Percentiles rank a stretch among this genome's conserved stretches.
phyloP scores from a whole-genome alignment of 257 asterid genomes.

The Agastache rugosa region DNA sequence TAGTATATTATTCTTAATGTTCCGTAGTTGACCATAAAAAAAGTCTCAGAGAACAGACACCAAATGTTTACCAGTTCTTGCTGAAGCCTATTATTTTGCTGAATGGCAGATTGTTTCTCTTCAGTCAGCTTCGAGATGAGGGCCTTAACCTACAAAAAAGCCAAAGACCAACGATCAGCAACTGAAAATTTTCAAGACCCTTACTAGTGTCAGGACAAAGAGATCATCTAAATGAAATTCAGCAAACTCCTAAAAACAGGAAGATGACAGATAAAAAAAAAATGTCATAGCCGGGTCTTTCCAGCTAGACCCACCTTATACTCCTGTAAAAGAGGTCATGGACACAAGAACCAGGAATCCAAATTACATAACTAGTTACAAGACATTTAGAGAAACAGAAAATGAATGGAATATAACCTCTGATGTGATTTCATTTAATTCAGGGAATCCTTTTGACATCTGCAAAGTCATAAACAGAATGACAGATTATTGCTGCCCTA shows the following conservation, averaged over 20 bases:
- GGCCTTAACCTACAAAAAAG: conserved; percentile 68
- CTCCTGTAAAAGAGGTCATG: neutral
- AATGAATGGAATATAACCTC: conserved; percentile 43
- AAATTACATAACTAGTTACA: neutral
- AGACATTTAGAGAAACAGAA: conserved; percentile 3
- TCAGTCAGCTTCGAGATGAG: conserved; percentile 79
- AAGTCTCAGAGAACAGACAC: conserved; percentile 22
- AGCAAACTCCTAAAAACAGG: conserved; percentile 24
- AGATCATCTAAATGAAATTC: conserved; percentile 12
- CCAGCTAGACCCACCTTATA: conserved; percentile 22
- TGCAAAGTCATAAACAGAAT: conserved; percentile 38
- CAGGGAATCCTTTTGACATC: conserved; percentile 50
- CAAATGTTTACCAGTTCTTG: conserved; percentile 59
- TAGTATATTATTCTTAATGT: neutral
- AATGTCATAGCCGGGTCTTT: neutral
- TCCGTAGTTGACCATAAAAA: conserved; percentile 3
- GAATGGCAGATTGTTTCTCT: conserved; percentile 70
- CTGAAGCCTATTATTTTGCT: conserved; percentile 80
- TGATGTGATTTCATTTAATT: conserved; percentile 44
- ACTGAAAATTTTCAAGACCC: neutral
- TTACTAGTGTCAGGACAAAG: conserved; percentile 8
- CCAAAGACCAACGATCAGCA: conserved; percentile 21
- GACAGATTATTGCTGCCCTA: conserved; percentile 12
- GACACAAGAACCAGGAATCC: conserved; percentile 11
- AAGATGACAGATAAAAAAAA: neutral